Evolutionary conservation across 345 rosid genomes (phyloP).

Genomic region (Salix udensis): DNA sequence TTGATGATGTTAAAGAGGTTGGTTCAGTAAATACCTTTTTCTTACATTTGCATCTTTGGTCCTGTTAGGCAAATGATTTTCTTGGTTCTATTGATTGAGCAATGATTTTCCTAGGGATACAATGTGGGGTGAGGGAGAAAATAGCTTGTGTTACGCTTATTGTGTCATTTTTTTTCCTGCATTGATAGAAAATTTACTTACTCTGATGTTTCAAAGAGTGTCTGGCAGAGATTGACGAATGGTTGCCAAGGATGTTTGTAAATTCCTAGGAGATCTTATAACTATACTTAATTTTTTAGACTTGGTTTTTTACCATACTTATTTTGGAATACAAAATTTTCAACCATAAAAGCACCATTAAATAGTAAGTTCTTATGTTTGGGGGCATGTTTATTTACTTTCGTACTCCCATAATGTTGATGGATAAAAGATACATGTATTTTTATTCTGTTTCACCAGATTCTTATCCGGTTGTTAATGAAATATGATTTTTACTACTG

Average conservation of each 20-base stretch:
- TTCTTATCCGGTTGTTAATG: not conserved
- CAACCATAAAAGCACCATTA: not conserved
- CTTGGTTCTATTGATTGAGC: too few species aligned
- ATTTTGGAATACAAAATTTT: not conserved
- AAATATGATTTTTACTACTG: not conserved
- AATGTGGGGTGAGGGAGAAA: too few species aligned
- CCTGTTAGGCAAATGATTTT: not conserved
- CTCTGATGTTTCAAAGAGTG: not conserved
- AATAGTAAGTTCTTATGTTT: not conserved
- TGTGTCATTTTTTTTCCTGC: too few species aligned
- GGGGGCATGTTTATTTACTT: not conserved
- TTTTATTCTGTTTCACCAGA: not conserved
- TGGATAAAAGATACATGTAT: not conserved
- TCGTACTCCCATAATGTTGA: not conserved
- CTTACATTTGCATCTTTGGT: not conserved
- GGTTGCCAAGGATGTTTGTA: not conserved
- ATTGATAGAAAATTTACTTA: too few species aligned
- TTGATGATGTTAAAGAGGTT: constrained; percentile 83
- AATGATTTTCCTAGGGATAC: too few species aligned
- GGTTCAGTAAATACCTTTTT: constrained; percentile 2
- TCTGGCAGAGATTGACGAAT: not conserved
- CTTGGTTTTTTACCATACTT: not conserved
- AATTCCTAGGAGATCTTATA: not conserved
- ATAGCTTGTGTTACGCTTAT: too few species aligned
- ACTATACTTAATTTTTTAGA: not conserved